Evolutionary conservation across 192 early-diverging fungal species (phyloP).

Genomic region (Backusella westeae): DNA sequence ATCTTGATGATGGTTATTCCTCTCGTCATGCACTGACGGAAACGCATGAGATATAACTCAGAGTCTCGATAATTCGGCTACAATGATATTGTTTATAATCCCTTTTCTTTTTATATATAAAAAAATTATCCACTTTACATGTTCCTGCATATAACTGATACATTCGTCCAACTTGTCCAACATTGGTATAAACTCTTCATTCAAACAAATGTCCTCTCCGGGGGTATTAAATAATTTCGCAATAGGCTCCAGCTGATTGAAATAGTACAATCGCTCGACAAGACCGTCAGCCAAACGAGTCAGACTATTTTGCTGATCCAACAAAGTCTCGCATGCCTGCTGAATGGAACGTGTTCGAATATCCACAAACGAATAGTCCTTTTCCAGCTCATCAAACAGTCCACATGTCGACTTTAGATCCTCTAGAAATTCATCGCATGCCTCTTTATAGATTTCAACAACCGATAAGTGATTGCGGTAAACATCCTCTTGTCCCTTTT

Average conservation of each 20-base stretch:
- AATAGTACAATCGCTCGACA: slow-evolving; percentile 64
- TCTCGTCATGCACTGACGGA: slow-evolving; percentile 92
- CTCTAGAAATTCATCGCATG: slow-evolving; percentile 65
- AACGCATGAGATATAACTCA: slow-evolving; percentile 91
- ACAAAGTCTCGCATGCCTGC: slow-evolving; percentile 74
- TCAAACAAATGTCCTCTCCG: slow-evolving; percentile 80
- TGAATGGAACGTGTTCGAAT: slow-evolving; percentile 75
- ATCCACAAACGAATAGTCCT: slow-evolving; percentile 78
- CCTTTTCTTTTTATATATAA: background rate
- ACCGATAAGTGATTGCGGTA: slow-evolving; percentile 69
- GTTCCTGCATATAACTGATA: slow-evolving; percentile 68
- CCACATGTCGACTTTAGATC: slow-evolving; percentile 54
- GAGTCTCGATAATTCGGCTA: slow-evolving; percentile 79
- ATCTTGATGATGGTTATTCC: slow-evolving; percentile 93
- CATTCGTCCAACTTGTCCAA: slow-evolving; percentile 77
- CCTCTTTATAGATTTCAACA: slow-evolving; percentile 54
- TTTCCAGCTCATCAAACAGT: slow-evolving; percentile 63
- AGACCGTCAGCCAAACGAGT: slow-evolving; percentile 57
- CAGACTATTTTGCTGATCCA: slow-evolving; percentile 68
- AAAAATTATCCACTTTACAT: slow-evolving; percentile 50
- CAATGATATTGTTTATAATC: background rate
- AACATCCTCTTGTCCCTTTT: slow-evolving; percentile 82
- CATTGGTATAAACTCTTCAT: slow-evolving; percentile 78
- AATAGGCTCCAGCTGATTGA: slow-evolving; percentile 83
- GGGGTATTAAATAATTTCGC: slow-evolving; percentile 76